Evolutionary conservation across 2,329 filamentous ascomycete species (phyloP), one percentile per base, ranked within the genome.

Genomic region (Talaromyces sp.): DNA sequence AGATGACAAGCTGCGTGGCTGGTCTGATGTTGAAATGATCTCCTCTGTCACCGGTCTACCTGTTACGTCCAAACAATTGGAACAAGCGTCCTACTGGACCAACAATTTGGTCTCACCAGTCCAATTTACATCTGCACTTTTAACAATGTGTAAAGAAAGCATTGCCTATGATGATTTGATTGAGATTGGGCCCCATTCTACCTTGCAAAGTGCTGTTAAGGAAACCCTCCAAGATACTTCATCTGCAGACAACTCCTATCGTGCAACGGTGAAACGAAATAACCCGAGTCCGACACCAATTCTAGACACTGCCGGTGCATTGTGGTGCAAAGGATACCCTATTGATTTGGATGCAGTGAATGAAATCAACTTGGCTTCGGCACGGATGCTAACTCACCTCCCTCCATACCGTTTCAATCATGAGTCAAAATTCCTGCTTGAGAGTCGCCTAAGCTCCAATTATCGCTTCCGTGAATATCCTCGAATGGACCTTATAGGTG

Each of bases 81-180:
- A 58, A 19, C 15, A n/a, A 19, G 11, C 53, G 13, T 58, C 53
- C 2, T 78, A 80, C 61, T 79, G 77, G 75, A 69, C 71, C 1
- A 67, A 72, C 25, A 79, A 79, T 65, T 68, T 80, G 69, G 60
- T 71, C 0, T 66, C 70, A 1, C 68, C 76, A 5, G 76, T 80
- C 15, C 68, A 72, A 1, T 80, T 78, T 67, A 69, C 69, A 17
- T 61, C 69, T 22, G 72, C 71, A 43, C 15, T 43, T 7, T 6
- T 51, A 5, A 51, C 27, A 19, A 25, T 27, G 47, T 51, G 27
- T 51, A 25, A 25, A 13, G 47, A 25, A 17, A 51, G 22, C 10
- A 51, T 51, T 10, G 47, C 19, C 10, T 51, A 27, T 15, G 47
- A 51, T 17, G 22, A 51, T 13, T 68, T 38, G 29, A 45, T 69